A percentile compares a stretch with the other conserved stretches of the same genome.
phyloP scores from a whole-genome alignment of 2,329 filamentous ascomycete species.

The Colletotrichum cordylinicola region DNA sequence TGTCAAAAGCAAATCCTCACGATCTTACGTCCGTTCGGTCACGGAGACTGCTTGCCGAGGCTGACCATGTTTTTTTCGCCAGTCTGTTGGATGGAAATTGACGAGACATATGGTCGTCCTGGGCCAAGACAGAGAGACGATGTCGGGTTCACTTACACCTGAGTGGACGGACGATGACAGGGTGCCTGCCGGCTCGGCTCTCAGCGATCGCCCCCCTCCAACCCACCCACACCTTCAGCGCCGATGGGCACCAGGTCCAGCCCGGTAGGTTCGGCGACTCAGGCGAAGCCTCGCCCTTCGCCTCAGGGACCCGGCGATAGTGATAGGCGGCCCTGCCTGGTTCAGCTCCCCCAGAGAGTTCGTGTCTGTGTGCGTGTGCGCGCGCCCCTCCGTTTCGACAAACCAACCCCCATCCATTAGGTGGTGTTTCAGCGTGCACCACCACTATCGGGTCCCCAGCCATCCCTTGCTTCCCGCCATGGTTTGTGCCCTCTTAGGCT shows the following conservation, averaged over 20 bases:
- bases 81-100: neutral
- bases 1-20: neutral
- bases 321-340: neutral
- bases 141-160: neutral
- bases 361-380: neutral
- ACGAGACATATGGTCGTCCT: neutral
- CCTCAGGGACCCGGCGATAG: neutral
- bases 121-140: neutral
- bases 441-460: neutral
- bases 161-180: neutral
- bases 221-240: neutral
- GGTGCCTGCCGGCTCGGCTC: neutral
- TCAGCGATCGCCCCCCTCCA: neutral
- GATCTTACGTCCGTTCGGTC: neutral
- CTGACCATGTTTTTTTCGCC: neutral
- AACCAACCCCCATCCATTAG: neutral
- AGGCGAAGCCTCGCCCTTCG: neutral
- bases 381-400: neutral
- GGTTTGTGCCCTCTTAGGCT: neutral
- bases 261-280: neutral
- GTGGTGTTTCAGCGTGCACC: neutral
- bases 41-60: neutral
- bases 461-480: neutral
- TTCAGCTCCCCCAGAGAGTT: neutral
- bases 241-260: neutral